Percentiles rank a stretch among this genome's conserved stretches.
phyloP scores from a whole-genome alignment of 1,284 basidiomycete genomes.

The Fistulinella staudtii region DNA sequence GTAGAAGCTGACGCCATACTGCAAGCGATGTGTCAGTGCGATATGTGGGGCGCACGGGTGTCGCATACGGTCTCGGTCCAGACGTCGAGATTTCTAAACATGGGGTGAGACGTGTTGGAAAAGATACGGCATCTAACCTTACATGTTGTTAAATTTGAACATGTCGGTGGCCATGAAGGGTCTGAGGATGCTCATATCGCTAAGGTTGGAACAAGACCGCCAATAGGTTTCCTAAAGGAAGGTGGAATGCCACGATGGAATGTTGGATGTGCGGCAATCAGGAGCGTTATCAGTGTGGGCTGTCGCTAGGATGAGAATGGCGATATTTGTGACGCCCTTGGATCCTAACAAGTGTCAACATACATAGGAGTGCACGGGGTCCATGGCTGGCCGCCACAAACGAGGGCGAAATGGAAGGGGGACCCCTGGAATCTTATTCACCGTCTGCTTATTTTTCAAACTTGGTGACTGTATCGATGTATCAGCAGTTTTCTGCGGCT shows the following conservation, averaged over 20 bases:
- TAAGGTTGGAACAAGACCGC: background rate
- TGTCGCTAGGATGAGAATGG: background rate
- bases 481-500: slow-evolving; percentile 37
- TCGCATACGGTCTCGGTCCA: slow-evolving; percentile 86
- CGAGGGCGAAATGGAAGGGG: background rate
- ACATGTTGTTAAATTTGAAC: slow-evolving; percentile 91
- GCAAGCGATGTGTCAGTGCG: slow-evolving; percentile 6
- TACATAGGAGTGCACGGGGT: slow-evolving; percentile 27
- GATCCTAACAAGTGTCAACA: slow-evolving; percentile 33
- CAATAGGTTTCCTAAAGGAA: background rate
- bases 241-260: background rate
- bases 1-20: slow-evolving; percentile 88
- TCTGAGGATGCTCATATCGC: slow-evolving; percentile 74
- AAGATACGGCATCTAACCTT: slow-evolving; percentile 18
- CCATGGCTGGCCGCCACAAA: slow-evolving; percentile 4
- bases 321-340: slow-evolving; percentile 5
- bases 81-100: slow-evolving; percentile 77
- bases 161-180: slow-evolving; percentile 84
- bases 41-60: background rate
- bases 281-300: background rate
- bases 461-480: slow-evolving; percentile 27
- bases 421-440: slow-evolving; percentile 32
- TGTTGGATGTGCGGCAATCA: background rate
- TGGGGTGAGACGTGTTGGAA: slow-evolving; percentile 1
- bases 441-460: slow-evolving; percentile 24